Evolutionary conservation across 148 eudicot species (phyloP).

Genomic region (Gaultheria prostrata): DNA sequence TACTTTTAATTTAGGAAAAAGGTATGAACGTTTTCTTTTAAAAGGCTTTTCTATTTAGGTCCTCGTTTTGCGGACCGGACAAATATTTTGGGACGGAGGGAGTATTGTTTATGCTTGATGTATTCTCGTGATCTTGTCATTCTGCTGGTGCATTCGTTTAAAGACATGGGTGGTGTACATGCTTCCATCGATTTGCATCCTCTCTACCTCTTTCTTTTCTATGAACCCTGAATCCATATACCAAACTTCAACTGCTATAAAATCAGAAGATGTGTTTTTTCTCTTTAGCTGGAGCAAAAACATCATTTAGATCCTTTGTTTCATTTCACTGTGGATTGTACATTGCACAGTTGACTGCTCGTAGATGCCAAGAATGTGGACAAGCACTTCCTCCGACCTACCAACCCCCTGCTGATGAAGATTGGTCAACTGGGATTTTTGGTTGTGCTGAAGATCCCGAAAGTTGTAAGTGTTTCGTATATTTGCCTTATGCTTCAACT

Average conservation of each 20-base stretch:
- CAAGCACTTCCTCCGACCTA: conserved; percentile 39
- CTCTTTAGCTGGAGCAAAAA: not conserved
- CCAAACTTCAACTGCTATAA: not conserved
- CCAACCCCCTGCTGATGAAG: conserved; percentile 49
- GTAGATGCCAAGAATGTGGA: conserved; percentile 44
- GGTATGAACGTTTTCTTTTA: too few relatives aligned
- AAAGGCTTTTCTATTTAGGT: too few relatives aligned
- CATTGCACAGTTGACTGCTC: conserved; percentile 27
- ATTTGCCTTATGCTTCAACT: not conserved
- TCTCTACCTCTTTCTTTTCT: too few relatives aligned
- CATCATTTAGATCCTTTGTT: not conserved
- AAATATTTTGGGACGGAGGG: too few relatives aligned
- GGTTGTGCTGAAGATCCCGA: conserved; percentile 44
- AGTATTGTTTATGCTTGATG: too few relatives aligned
- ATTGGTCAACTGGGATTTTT: conserved; percentile 51
- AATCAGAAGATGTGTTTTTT: not conserved
- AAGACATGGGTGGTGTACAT: too few relatives aligned
- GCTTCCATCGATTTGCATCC: too few relatives aligned
- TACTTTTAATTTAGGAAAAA: too few relatives aligned
- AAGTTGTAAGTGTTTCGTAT: conserved; percentile 33
- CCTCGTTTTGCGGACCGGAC: too few relatives aligned
- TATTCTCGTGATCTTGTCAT: too few relatives aligned
- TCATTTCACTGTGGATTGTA: not conserved
- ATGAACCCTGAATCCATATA: not conserved
- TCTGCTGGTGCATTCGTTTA: too few relatives aligned